Evolutionary conservation across 352 stramenopile genomes (phyloP).

Genomic region (Thalassiosira sp.): DNA sequence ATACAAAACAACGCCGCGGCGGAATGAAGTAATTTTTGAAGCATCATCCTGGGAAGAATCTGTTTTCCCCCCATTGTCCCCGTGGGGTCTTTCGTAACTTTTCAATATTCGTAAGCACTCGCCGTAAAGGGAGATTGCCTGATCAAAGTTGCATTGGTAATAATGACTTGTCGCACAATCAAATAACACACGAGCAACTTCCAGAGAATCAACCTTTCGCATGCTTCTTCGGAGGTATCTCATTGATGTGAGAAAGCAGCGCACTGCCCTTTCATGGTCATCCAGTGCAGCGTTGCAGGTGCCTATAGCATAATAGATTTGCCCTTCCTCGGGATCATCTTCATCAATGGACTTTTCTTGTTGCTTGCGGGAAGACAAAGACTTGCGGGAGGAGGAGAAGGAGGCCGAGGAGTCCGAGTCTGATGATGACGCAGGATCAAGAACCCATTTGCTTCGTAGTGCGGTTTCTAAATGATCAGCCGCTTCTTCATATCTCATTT

Average conservation of each 20-base stretch:
- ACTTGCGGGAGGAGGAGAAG: slow-evolving; percentile 42
- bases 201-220: slow-evolving; percentile 49
- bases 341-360: slow-evolving; percentile 39
- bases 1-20: slow-evolving; percentile 52
- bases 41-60: background rate
- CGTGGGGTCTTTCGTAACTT: slow-evolving; percentile 11
- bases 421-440: slow-evolving; percentile 58
- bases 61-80: slow-evolving; percentile 3
- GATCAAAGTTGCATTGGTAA: slow-evolving; percentile 58
- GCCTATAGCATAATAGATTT: slow-evolving; percentile 54
- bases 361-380: slow-evolving; percentile 32
- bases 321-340: slow-evolving; percentile 56
- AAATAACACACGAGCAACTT: slow-evolving; percentile 57
- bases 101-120: slow-evolving; percentile 57
- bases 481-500: slow-evolving; percentile 53
- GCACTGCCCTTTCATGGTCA: slow-evolving; percentile 58
- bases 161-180: slow-evolving; percentile 62
- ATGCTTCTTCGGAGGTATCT: slow-evolving; percentile 50
- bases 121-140: slow-evolving; percentile 39
- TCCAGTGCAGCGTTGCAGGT: slow-evolving; percentile 50
- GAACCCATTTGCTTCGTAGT: slow-evolving; percentile 53
- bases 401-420: slow-evolving; percentile 57
- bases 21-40: slow-evolving; percentile 25
- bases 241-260: slow-evolving; percentile 58
- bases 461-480: slow-evolving; percentile 55